Percentiles rank a stretch among this genome's conserved stretches.
Evolutionary conservation across 192 early-diverging fungal species (phyloP).

Genomic region (Coemansia umbellata): DNA sequence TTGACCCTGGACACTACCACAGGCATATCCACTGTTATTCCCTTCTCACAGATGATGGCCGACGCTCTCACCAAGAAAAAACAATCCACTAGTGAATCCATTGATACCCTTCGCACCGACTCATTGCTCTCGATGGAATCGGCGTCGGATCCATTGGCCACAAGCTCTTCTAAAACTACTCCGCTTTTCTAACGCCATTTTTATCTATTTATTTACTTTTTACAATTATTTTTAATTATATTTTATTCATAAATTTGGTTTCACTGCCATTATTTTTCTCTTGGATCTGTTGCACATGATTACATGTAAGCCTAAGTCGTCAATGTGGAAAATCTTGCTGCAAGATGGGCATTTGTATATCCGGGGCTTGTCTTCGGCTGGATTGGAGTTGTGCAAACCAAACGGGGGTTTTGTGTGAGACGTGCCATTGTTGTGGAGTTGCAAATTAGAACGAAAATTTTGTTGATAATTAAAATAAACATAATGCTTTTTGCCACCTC

Average conservation of each 20-base stretch:
- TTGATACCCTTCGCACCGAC: too few species aligned
- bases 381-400: too few species aligned
- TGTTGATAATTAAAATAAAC: too few species aligned
- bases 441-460: too few species aligned
- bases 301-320: background rate
- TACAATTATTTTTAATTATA: background rate
- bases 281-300: conserved; percentile 1
- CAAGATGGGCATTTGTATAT: background rate
- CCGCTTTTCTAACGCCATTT: background rate
- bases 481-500: too few species aligned
- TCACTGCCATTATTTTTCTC: too few species aligned
- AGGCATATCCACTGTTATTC: conserved; percentile 16
- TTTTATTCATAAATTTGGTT: background rate
- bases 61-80: too few species aligned
- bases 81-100: too few species aligned
- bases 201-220: background rate
- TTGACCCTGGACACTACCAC: conserved; percentile 31
- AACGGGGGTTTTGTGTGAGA: too few species aligned
- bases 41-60: conserved; percentile 32
- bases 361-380: too few species aligned
- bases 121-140: too few species aligned
- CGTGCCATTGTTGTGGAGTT: too few species aligned
- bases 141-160: conserved; percentile 10
- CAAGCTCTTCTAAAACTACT: background rate
- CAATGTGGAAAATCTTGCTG: background rate